Percentiles rank a stretch among this genome's conserved stretches.
Evolutionary conservation across 805 yeast genomes (phyloP).

Genomic region (Nakazawaea pomicola): DNA sequence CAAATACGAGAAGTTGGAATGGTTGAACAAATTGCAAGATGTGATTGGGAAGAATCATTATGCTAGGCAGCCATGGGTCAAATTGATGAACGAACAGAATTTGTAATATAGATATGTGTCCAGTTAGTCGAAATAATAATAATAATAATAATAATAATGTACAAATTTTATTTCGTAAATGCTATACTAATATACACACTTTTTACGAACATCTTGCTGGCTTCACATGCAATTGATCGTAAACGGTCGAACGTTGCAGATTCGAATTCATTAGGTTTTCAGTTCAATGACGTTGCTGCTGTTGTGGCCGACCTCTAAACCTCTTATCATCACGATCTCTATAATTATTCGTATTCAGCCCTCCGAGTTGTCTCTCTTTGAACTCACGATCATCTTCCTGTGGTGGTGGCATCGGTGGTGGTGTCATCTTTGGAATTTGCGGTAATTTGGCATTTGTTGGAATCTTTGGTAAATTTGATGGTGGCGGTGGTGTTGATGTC

Average conservation of each 20-base stretch:
- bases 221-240: too few species aligned
- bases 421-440: constrained; percentile 15
- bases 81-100: neutral
- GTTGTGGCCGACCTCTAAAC: neutral
- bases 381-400: constrained; percentile 1
- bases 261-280: too few species aligned
- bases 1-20: constrained; percentile 49
- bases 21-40: constrained; percentile 59
- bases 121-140: neutral
- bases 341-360: neutral
- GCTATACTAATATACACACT: neutral
- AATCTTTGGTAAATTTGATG: constrained; percentile 23
- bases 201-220: too few species aligned
- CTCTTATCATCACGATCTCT: constrained; percentile 4
- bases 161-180: neutral
- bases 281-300: neutral
- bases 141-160: too few species aligned
- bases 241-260: too few species aligned
- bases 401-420: constrained; percentile 11
- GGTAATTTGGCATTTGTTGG: constrained; percentile 21
- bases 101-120: neutral
- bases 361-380: constrained; percentile 3
- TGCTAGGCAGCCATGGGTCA: constrained; percentile 32
- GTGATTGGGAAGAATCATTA: constrained; percentile 37
- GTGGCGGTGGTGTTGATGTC: constrained; percentile 13